Evolutionary conservation across 1,139 yeast species (phyloP).

Genomic region (Taphrina flavorubra): DNA sequence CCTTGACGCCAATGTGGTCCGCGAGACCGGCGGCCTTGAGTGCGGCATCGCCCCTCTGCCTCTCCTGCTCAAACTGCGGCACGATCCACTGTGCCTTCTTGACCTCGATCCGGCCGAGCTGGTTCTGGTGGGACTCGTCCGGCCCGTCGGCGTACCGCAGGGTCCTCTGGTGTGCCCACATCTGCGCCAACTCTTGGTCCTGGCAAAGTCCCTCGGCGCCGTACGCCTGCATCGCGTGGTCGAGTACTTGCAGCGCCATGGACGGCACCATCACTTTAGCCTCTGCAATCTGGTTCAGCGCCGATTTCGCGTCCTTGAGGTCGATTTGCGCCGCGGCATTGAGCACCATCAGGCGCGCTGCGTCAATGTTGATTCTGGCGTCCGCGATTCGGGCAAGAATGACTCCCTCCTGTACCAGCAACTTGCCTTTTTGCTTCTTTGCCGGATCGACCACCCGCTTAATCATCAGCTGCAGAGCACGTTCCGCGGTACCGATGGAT

Average conservation of each 20-base stretch:
- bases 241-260: slow-evolving; percentile 61
- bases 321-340: slow-evolving; percentile 73
- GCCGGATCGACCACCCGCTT: slow-evolving; percentile 60
- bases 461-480: slow-evolving; percentile 61
- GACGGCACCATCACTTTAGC: slow-evolving; percentile 73
- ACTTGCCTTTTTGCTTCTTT: slow-evolving; percentile 64
- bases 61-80: slow-evolving; percentile 32
- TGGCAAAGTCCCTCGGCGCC: slow-evolving; percentile 74
- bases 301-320: slow-evolving; percentile 61
- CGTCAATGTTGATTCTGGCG: slow-evolving; percentile 63
- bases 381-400: slow-evolving; percentile 63
- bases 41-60: slow-evolving; percentile 22
- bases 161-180: slow-evolving; percentile 65
- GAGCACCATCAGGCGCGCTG: slow-evolving; percentile 64
- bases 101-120: slow-evolving; percentile 61
- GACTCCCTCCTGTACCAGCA: slow-evolving; percentile 62
- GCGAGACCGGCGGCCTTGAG: slow-evolving; percentile 33
- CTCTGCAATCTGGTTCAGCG: slow-evolving; percentile 67
- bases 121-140: slow-evolving; percentile 72
- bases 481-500: slow-evolving; percentile 69
- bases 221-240: slow-evolving; percentile 71
- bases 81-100: slow-evolving; percentile 52
- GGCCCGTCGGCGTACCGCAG: slow-evolving; percentile 77
- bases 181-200: slow-evolving; percentile 66
- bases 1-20: slow-evolving; percentile 35